Conservation (phyloP, 441 rosid species). For the Cnidoscolus chayamansa region DNA sequence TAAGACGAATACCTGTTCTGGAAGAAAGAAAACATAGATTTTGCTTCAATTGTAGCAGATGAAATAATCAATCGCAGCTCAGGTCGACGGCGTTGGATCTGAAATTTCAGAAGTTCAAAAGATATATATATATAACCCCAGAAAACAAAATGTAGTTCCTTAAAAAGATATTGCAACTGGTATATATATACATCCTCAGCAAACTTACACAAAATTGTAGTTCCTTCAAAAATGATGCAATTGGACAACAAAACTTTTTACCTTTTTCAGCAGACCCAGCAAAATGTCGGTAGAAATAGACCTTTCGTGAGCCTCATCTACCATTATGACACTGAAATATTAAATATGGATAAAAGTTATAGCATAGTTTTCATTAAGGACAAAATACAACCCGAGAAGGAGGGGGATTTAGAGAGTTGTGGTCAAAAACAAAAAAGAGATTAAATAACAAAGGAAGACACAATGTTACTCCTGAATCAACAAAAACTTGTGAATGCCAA, state of each 20-base stretch:
- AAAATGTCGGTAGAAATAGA: slow-evolving; percentile 92
- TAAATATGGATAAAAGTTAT: not conserved
- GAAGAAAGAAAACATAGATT: slow-evolving; percentile 79
- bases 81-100: slow-evolving; percentile 88
- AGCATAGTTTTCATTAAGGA: not conserved
- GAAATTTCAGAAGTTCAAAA: slow-evolving; percentile 23
- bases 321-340: slow-evolving; percentile 78
- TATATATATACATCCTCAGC: not conserved
- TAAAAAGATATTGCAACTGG: no score
- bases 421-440: not conserved
- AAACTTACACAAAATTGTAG: slow-evolving; percentile 11
- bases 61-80: slow-evolving; percentile 85
- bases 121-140: not conserved
- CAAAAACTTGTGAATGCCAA: slow-evolving; percentile 1
- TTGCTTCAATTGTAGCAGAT: slow-evolving; percentile 95
- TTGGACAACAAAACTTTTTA: slow-evolving; percentile 21
- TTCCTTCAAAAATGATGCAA: slow-evolving; percentile 12
- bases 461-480: not conserved
- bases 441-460: not conserved
- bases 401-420: slow-evolving; percentile 2
- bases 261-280: slow-evolving; percentile 94
- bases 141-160: no score
- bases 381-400: not conserved
- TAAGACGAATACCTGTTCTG: slow-evolving; percentile 51
- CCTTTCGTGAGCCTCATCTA: slow-evolving; percentile 99